A percentile compares a stretch with the other conserved stretches of the same genome.
phyloP scores from a whole-genome alignment of 2,329 filamentous ascomycete species.

The Colletotrichum gloeosporioides region DNA sequence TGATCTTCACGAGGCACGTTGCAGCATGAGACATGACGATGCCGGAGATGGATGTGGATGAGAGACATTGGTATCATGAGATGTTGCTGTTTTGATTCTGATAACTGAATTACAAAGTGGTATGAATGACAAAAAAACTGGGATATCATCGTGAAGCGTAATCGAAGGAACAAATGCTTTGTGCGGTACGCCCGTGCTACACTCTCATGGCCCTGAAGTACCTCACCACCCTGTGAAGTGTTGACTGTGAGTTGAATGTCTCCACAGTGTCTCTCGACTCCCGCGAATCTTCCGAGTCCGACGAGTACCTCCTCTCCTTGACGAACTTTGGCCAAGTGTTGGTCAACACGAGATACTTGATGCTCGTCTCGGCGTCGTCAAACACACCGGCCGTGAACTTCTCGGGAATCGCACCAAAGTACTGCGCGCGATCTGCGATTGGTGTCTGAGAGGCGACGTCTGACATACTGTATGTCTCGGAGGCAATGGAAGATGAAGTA shows the following conservation, averaged over 20 bases:
- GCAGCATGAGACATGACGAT: neutral
- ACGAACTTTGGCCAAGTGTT: slow-evolving; percentile 36
- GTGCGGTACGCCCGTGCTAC: neutral
- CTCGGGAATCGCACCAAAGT: slow-evolving; percentile 36
- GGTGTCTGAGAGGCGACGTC: neutral
- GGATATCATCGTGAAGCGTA: slow-evolving; percentile 1
- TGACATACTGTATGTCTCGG: neutral
- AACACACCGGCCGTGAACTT: slow-evolving; percentile 54
- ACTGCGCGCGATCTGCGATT: neutral
- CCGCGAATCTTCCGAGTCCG: slow-evolving; percentile 18
- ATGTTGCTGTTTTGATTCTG: neutral
- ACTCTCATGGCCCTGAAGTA: slow-evolving; percentile 8
- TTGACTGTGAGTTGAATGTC: slow-evolving; percentile 2
- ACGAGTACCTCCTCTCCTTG: slow-evolving; percentile 20
- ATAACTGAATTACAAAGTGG: neutral
- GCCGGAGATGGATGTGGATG: neutral
- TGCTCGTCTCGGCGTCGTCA: slow-evolving; percentile 56
- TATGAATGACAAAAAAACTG: neutral
- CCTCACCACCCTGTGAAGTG: neutral
- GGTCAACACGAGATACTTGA: slow-evolving; percentile 56
- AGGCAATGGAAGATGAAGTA: neutral
- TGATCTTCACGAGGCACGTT: neutral
- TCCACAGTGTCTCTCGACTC: slow-evolving; percentile 12
- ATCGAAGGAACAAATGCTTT: neutral
- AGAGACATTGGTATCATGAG: neutral